Base-by-base conservation (phyloP, 176 grass and related monocot genomes). In the Oryza punctata region DNA sequence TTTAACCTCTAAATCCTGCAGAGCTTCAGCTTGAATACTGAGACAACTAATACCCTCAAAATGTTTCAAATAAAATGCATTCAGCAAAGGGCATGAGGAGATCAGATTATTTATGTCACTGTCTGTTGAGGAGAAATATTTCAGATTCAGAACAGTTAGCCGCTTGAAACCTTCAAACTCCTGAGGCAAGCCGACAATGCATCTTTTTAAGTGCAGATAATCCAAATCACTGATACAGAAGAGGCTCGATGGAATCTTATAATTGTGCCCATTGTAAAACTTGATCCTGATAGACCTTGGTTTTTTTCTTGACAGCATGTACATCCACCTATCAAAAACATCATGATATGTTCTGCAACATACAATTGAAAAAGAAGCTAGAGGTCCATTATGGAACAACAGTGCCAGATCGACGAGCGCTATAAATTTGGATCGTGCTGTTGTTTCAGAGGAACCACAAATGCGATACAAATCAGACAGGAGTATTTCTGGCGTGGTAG, bases 211-310 rank as follows among this genome's bases (percentile, higher is more conserved):
- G 11, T 30, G 10, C 63, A 66, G 63, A 47, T n/a, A 21, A 2
- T 67, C 8, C 43, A 79, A 66, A 32, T 12, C 15, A 49, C 35
- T 63, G 30, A 78, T 65, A 28, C 7, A 65, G 60, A 78, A 78
- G 10, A 78, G 59, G 59, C 76, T 65, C 5, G 76, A 78, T 45
- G 77, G 63, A 47, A 79, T 47, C 24, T 67, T 79, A 19, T 78
- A 78, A 13, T 78, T 27, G 12, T 37, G 7, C 37, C 59, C 77
- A 29, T 16, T 18, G 8, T 25, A 47, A 26, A 79, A 37, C 24
- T 65, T 46, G 18, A 67, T 67, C 67, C 15, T 65, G 67, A 79
- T 30, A 8, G 1, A 11, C 3, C 13, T 45, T 47, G 63, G 3
- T 67, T 10, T 11, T 21, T 67, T 79, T 33, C 10, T 67, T 27